Percentiles rank a stretch among this genome's conserved stretches.
Evolutionary conservation across 2,329 filamentous ascomycete species (phyloP).

Genomic region (Alternaria burnsii): DNA sequence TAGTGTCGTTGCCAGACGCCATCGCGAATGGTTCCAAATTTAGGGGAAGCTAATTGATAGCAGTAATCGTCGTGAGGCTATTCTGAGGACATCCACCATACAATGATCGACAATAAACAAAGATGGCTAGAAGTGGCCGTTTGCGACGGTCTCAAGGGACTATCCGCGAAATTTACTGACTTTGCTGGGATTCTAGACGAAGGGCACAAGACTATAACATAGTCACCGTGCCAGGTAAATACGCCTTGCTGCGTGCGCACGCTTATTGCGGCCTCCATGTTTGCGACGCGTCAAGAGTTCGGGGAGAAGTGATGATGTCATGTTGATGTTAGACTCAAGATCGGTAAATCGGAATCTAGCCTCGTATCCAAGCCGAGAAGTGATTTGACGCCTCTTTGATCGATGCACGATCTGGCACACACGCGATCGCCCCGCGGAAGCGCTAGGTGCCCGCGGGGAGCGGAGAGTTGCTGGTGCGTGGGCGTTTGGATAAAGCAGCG

Average conservation of each 20-base stretch:
- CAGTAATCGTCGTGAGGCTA: neutral
- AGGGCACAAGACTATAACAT: conserved; percentile 5
- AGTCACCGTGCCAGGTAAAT: neutral
- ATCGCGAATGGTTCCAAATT: conserved; percentile 26
- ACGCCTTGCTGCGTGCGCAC: conserved; percentile 11
- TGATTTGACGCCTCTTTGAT: conserved; percentile 14
- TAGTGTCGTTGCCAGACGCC: conserved; percentile 40
- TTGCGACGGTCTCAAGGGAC: conserved; percentile 7
- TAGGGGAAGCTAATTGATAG: neutral
- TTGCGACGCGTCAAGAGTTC: conserved; percentile 16
- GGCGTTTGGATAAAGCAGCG: neutral
- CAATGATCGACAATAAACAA: conserved; percentile 3
- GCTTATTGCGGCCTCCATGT: conserved; percentile 17
- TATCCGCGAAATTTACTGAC: conserved; percentile 7
- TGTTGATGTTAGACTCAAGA: conserved; percentile 8
- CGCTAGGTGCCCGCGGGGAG: conserved; percentile 23
- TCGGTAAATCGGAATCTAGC: conserved; percentile 14
- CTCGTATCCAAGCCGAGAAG: conserved; percentile 23
- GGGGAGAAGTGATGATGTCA: conserved; percentile 34
- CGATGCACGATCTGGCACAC: conserved; percentile 16
- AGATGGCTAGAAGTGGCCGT: neutral
- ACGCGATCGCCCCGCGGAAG: conserved; percentile 4
- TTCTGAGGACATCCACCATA: neutral
- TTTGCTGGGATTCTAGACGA: conserved; percentile 1
- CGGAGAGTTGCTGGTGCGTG: conserved; percentile 3